Evolutionary conservation across 805 yeast genomes (phyloP), one percentile per base, ranked within the genome.

Genomic region (Candida namnaoensis): DNA sequence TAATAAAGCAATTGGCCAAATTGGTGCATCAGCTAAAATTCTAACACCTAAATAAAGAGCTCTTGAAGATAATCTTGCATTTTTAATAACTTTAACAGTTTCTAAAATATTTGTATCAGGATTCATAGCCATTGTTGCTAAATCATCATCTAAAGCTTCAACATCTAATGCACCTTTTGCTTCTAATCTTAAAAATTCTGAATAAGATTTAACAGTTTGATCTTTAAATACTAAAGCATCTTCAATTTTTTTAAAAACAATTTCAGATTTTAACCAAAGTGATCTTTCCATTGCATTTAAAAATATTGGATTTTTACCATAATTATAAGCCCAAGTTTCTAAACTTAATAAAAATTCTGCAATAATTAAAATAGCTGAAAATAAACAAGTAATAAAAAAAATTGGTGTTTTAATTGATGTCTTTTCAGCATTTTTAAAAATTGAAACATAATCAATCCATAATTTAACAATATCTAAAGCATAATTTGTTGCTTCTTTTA

Each of bases 11-110:
- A 83, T 72, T 0, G 93, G 93, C 95, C 95, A 84, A 25, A 84
- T 82, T 13, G 93, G 93, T 0, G 90, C 90, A 65, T 84, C 93
- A 5, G 88, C 88, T 40, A 84, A 65, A 28, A 84, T 80, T 50
- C 88, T 66, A 11, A 84, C 84, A 35, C 93, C 95, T 34, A 84
- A 60, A 42, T 81, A 79, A 35, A 84, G 60, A 19, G 80, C 69
- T 54, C 79, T 72, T 39, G 73, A 66, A 15, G 80, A 75, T 40
- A 76, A 64, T 54, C 73, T 66, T 12, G 76, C 75, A 39, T 64
- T 64, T 35, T 64, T 58, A 37, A 80, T 73, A 23, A 75, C 67
- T 38, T 57, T 64, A 19, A 75, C 63, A 1, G 74, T 73, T 47
- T 63, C 70, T 24, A 61, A 55, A n/a, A 61, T 49, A 39, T 68